Evolutionary conservation across 1,284 basidiomycete genomes (phyloP), one percentile per base, ranked within the genome.

Genomic region (Erythrobasidium hasegawianum): DNA sequence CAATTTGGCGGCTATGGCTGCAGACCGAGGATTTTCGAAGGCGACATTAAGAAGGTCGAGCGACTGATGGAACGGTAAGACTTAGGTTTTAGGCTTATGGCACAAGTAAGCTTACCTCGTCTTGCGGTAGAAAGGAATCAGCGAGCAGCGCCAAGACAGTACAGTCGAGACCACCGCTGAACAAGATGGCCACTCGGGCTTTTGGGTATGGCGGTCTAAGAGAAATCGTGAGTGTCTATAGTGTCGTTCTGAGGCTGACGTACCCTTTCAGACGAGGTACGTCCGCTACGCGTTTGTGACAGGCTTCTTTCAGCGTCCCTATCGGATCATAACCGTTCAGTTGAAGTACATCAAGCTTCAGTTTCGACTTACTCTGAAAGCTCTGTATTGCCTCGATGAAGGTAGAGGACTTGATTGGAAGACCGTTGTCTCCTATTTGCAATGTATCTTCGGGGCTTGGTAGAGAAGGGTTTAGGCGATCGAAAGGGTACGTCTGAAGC

Each of bases 31-130:
- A 74, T 96, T 96, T 75, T 96, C 90, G 72, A 99, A 98, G 0
- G 90, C 91, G 2, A 99, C 93, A 73, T 97, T 98, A 22, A 99
- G 80, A 0, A 99, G 80, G 73, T 99, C 95, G 61, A 99, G 93
- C 0, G 91, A 87, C 64, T 76, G 71, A 2, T 47, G 14, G 3
- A 39, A n/a, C 53, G 18, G 27, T 45, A 20, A 43, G 24, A 20
- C 13, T 52, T 9, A 11, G 11, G 22, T 9, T 20, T 7, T 10
- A 20, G 2, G 2, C 10, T 20, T 3, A n/a, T 1, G 9, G 16
- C 26, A 10, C 2, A 20, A 3, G 9, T 20, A 13, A 13, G 18
- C 59, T 2, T 39, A 64, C 61, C 75, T 92, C 89, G 41, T 82
- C 80, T 5, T 78, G 62, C 1, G 89, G 86, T 26, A 91, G 74